phyloP scores from a whole-genome alignment of 441 rosid species.

The Mallotus repandus region DNA sequence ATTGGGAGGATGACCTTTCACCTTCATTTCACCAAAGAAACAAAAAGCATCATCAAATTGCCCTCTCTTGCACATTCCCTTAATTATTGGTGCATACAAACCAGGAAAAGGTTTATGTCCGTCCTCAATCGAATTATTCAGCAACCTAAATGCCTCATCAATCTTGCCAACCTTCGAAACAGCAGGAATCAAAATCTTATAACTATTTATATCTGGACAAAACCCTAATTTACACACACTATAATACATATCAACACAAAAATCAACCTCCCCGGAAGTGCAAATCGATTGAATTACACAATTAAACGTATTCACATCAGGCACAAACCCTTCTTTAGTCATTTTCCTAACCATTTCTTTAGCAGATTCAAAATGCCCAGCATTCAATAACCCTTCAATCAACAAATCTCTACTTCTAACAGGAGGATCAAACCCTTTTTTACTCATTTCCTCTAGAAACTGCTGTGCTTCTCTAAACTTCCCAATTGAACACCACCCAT shows the following conservation, averaged over 20 bases:
- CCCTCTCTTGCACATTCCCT: constrained; percentile 71
- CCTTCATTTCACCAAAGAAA: constrained; percentile 84
- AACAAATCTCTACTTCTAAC: constrained; percentile 85
- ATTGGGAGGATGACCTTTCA: constrained; percentile 80
- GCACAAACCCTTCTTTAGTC: constrained; percentile 68
- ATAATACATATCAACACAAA: constrained; percentile 67
- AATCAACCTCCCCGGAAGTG: constrained; percentile 68
- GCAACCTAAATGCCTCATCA: constrained; percentile 66
- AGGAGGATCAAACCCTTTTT: constrained; percentile 79
- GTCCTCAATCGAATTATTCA: constrained; percentile 65
- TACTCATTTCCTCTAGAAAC: constrained; percentile 80
- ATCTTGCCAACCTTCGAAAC: constrained; percentile 80
- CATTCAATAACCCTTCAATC: constrained; percentile 74
- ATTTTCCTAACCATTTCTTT: constrained; percentile 73
- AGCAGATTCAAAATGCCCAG: constrained; percentile 76
- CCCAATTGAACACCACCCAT: constrained; percentile 83
- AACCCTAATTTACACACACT: constrained; percentile 66
- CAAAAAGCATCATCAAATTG: constrained; percentile 84
- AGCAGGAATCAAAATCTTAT: constrained; percentile 77
- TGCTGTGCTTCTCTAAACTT: constrained; percentile 76
- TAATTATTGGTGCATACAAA: constrained; percentile 79
- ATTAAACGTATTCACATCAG: constrained; percentile 62
- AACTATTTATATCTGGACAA: constrained; percentile 58
- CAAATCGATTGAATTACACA: constrained; percentile 56
- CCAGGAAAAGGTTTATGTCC: constrained; percentile 92